Conservation (phyloP, 306 rosid species). For the Lathyrus aphaca region DNA sequence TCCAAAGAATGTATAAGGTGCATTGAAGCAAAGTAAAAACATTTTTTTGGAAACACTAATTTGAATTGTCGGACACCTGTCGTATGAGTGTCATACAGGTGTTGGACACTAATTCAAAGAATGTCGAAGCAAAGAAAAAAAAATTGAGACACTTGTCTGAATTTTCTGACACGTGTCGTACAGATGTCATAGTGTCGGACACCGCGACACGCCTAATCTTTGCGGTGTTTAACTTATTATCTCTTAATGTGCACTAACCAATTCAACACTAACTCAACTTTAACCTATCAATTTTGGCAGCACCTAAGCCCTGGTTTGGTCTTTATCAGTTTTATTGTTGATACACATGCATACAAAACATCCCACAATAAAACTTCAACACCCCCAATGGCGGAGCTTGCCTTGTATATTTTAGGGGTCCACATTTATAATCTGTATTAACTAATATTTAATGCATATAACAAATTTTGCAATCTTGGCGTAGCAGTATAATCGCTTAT, state of each 20-base stretch:
- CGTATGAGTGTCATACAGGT: no score
- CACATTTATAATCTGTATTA: neutral
- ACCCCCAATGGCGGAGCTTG: neutral
- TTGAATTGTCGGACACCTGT: no score
- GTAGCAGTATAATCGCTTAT: neutral
- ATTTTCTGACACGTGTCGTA: no score
- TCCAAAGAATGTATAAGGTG: no score
- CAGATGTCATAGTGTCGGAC: no score
- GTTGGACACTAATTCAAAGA: no score
- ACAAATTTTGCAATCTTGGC: neutral
- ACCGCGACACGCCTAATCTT: no score
- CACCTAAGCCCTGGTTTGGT: slow-evolving; percentile 29
- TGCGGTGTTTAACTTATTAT: neutral
- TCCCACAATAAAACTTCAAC: slow-evolving; percentile 27
- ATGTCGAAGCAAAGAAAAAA: no score
- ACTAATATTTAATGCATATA: neutral
- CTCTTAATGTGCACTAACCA: slow-evolving; percentile 15
- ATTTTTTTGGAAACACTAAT: no score
- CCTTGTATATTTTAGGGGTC: neutral
- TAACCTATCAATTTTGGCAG: slow-evolving; percentile 28
- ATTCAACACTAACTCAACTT: slow-evolving; percentile 33
- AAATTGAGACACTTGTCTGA: no score
- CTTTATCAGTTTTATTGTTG: slow-evolving; percentile 21
- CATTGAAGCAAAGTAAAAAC: no score
- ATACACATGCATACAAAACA: slow-evolving; percentile 14